Evolutionary conservation across 73 alveolate species (phyloP).

Genomic region (Tetrahymena borealis): DNA sequence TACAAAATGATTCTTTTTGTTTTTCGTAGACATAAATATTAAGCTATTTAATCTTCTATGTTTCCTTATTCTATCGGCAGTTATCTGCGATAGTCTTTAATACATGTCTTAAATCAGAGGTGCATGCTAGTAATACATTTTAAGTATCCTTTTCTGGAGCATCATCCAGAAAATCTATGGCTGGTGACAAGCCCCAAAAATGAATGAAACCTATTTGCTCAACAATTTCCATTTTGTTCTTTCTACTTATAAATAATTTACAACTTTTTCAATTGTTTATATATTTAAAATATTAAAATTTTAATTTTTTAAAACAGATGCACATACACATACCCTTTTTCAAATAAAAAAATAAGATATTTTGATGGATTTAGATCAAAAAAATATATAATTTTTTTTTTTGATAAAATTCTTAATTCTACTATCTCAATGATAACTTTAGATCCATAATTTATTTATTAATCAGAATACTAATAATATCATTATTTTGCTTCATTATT

Average conservation of each 20-base stretch:
- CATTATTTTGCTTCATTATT: too few species aligned
- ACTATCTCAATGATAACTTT: neutral
- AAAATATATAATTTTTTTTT: neutral
- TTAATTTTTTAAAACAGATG: neutral
- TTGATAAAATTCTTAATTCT: neutral
- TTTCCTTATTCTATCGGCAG: neutral
- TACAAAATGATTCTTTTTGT: slow-evolving; percentile 16
- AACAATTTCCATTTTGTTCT: neutral
- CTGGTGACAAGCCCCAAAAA: neutral
- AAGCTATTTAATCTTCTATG: slow-evolving; percentile 11
- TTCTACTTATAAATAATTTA: neutral
- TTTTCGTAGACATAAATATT: slow-evolving; percentile 33
- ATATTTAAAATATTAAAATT: neutral
- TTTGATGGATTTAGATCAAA: neutral
- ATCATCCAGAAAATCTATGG: neutral
- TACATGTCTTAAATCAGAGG: neutral
- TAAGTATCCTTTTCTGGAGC: neutral
- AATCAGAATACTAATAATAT: too few species aligned
- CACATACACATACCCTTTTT: too few species aligned
- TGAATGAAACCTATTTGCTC: neutral
- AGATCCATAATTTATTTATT: neutral
- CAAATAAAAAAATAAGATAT: neutral
- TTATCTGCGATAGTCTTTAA: neutral
- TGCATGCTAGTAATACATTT: neutral
- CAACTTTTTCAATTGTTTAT: neutral